phyloP scores from a whole-genome alignment of 179 eudicot genomes.

The Heliamphora pulchella region DNA sequence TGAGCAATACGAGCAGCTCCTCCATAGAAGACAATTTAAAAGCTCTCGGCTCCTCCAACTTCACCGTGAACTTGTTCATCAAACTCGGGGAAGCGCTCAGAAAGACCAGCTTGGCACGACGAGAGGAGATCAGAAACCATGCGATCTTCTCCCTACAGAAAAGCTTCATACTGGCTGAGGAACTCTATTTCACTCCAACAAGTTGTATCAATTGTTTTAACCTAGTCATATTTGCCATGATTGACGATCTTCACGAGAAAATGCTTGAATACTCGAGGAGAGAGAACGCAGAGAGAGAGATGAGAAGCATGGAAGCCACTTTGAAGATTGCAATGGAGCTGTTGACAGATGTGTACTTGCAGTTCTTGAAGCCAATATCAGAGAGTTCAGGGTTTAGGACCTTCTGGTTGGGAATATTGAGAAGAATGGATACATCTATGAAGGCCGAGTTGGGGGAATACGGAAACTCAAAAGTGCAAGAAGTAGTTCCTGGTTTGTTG shows the following conservation, averaged over 20 bases:
- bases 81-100: conserved; percentile 70
- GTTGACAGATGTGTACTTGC: conserved; percentile 56
- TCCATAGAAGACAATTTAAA: conserved; percentile 40
- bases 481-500: conserved; percentile 56
- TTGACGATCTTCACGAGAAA: conserved; percentile 90
- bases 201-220: conserved; percentile 56
- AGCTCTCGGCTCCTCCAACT: conserved; percentile 22
- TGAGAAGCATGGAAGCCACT: conserved; percentile 93
- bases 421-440: conserved; percentile 98
- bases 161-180: conserved; percentile 62
- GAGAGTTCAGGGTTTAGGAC: conserved; percentile 54
- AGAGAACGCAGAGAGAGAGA: conserved; percentile 79
- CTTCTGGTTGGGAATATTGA: conserved; percentile 73
- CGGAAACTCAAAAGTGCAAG: conserved; percentile 58
- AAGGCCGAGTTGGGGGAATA: conserved; percentile 73
- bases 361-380: conserved; percentile 47
- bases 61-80: conserved; percentile 44
- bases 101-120: conserved; percentile 73
- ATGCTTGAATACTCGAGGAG: conserved; percentile 84
- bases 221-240: conserved; percentile 75
- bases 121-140: conserved; percentile 88
- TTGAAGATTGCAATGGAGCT: conserved; percentile 80
- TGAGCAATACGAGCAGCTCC: conserved; percentile 41
- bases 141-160: conserved; percentile 59
- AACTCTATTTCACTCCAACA: conserved; percentile 51